Evolutionary conservation across 768 basidiomycete genomes (phyloP).

Genomic region (Krasilnikovozyma curviuscula): DNA sequence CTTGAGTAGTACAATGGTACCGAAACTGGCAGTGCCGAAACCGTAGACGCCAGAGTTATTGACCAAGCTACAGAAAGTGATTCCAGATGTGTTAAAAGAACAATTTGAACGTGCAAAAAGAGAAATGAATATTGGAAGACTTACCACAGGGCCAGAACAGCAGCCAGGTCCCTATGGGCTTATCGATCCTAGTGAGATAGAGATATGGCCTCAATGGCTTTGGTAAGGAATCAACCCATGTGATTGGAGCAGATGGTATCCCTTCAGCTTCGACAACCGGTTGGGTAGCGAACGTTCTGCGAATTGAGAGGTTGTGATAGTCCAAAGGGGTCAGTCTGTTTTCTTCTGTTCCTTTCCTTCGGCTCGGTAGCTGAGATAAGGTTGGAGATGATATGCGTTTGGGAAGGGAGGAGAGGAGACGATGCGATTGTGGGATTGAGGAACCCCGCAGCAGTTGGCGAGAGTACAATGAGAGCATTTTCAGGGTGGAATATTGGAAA

Average conservation of each 20-base stretch:
- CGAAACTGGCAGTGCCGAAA: conserved; percentile 44
- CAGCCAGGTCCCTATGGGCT: conserved; percentile 81
- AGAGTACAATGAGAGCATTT: too few relatives aligned
- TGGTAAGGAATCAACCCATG: conserved; percentile 11
- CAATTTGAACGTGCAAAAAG: not conserved
- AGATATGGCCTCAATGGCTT: conserved; percentile 42
- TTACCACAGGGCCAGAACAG: conserved; percentile 86
- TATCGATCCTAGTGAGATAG: conserved; percentile 73
- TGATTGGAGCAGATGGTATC: conserved; percentile 2
- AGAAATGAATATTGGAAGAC: conserved; percentile 20
- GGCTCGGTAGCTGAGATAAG: too few relatives aligned
- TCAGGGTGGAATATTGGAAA: too few relatives aligned
- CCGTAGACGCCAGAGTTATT: conserved; percentile 87
- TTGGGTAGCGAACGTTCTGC: too few relatives aligned
- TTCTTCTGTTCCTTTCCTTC: too few relatives aligned
- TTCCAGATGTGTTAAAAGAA: not conserved
- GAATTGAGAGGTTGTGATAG: too few relatives aligned
- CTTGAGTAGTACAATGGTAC: conserved; percentile 54
- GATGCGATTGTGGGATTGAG: too few relatives aligned
- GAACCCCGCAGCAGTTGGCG: too few relatives aligned
- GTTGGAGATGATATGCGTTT: too few relatives aligned
- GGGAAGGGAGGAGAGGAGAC: too few relatives aligned
- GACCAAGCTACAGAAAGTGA: conserved; percentile 57
- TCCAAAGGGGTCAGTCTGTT: too few relatives aligned
- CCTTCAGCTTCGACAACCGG: too few relatives aligned